Percentiles rank a stretch among this genome's conserved stretches.
Evolutionary conservation across 2,329 filamentous ascomycete genomes (phyloP).

Genomic region (Neurospora crassa): DNA sequence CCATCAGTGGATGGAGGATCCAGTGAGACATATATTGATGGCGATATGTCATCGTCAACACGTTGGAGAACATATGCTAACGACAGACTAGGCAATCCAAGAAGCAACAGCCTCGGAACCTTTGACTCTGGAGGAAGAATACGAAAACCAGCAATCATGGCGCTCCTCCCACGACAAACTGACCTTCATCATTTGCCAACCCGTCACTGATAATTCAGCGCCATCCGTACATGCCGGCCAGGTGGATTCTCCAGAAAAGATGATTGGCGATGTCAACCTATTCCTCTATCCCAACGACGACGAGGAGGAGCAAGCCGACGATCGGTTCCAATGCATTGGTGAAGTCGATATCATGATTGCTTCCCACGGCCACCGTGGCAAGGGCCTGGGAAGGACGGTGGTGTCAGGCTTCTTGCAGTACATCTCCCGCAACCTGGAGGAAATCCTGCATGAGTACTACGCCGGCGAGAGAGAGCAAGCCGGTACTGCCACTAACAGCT

Average conservation of each 20-base stretch:
- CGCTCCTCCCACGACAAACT: constrained; percentile 73
- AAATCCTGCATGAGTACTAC: constrained; percentile 49
- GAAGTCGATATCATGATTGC: constrained; percentile 89
- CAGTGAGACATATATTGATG: constrained; percentile 32
- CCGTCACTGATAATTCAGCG: constrained; percentile 18
- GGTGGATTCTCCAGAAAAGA: constrained; percentile 44
- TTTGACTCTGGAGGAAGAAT: constrained; percentile 70
- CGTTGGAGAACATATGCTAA: constrained; percentile 1
- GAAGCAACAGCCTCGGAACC: constrained; percentile 81
- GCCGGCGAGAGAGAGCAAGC: background rate
- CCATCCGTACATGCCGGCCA: constrained; percentile 26
- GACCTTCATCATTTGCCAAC: constrained; percentile 76
- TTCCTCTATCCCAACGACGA: constrained; percentile 60
- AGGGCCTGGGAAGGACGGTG: constrained; percentile 56
- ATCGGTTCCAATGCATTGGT: constrained; percentile 36
- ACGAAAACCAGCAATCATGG: constrained; percentile 86
- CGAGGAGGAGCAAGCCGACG: constrained; percentile 26
- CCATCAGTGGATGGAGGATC: constrained; percentile 86
- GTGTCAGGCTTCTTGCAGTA: constrained; percentile 63
- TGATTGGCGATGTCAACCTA: constrained; percentile 72
- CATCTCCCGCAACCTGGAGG: constrained; percentile 40
- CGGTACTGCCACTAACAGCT: constrained; percentile 1
- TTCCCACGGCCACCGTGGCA: constrained; percentile 40
- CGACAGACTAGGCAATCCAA: constrained; percentile 53
- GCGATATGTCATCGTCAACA: background rate